Evolutionary conservation across 345 rosid species (phyloP).

Genomic region (Eutrema japonicum): DNA sequence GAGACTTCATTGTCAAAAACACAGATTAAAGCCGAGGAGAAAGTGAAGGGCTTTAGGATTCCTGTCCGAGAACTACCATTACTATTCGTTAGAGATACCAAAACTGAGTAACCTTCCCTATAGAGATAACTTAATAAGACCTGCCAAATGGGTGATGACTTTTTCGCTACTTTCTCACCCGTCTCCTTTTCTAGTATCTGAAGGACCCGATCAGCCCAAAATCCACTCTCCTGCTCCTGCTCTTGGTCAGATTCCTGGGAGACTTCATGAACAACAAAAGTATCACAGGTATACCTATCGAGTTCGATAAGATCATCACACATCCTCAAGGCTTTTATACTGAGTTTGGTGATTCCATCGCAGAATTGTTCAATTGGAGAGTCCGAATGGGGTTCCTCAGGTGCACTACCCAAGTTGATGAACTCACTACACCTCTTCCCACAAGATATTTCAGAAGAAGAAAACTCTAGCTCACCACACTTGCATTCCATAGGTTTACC

Average conservation of each 20-base stretch:
- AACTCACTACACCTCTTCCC: conserved; percentile 35
- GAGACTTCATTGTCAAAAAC: conserved; percentile 44
- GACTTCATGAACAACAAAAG: conserved; percentile 56
- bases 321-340: conserved; percentile 58
- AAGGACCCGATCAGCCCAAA: conserved; percentile 65
- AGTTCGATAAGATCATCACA: conserved; percentile 46
- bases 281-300: conserved; percentile 45
- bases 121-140: conserved; percentile 72
- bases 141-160: conserved; percentile 68
- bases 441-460: conserved; percentile 38
- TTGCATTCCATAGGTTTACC: conserved; percentile 82
- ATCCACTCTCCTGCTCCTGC: conserved; percentile 47
- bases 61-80: conserved; percentile 54
- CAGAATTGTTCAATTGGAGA: conserved; percentile 45
- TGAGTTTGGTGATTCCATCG: conserved; percentile 48
- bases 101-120: conserved; percentile 70
- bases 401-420: conserved; percentile 26
- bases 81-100: conserved; percentile 57
- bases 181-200: conserved; percentile 58
- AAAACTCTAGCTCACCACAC: conserved; percentile 68
- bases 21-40: conserved; percentile 63
- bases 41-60: conserved; percentile 78
- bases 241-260: conserved; percentile 41
- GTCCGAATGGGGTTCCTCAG: conserved; percentile 38
- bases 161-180: conserved; percentile 50